A percentile compares a stretch with the other conserved stretches of the same genome.
phyloP scores from a whole-genome alignment of 2,329 filamentous ascomycete genomes.

The Ambrosiella xylebori region DNA sequence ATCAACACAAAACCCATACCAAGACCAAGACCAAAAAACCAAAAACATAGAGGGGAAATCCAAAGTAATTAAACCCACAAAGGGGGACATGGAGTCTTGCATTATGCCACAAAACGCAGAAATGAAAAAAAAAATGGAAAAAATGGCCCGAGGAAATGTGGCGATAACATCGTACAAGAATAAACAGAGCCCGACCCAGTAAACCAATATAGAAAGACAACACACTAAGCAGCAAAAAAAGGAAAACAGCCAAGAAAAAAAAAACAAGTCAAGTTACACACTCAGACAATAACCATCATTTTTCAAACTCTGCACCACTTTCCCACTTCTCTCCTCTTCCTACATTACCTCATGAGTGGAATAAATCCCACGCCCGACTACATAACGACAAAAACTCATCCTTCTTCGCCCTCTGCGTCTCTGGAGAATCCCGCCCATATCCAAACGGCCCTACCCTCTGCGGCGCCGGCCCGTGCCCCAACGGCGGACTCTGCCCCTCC shows the following conservation, averaged over 20 bases:
- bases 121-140: not conserved
- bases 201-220: not conserved
- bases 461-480: conserved; percentile 53
- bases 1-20: too few species aligned
- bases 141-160: not conserved
- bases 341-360: conserved; percentile 54
- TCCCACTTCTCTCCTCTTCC: conserved; percentile 17
- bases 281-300: not conserved
- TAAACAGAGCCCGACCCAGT: not conserved
- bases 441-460: conserved; percentile 55
- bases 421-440: conserved; percentile 65
- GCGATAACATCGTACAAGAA: not conserved
- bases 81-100: not conserved
- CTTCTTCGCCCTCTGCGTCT: conserved; percentile 70
- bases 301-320: not conserved
- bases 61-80: not conserved
- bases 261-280: conserved; percentile 4
- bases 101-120: not conserved
- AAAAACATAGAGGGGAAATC: not conserved
- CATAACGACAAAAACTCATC: conserved; percentile 82
- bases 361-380: conserved; percentile 85
- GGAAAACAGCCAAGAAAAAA: conserved; percentile 1
- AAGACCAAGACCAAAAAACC: not conserved
- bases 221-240: not conserved
- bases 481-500: conserved; percentile 71